These are phyloP conservation scores for Dovyalis caffra DNA, from an alignment of 345 rosid species.

Conservation along the genomic window DNA sequence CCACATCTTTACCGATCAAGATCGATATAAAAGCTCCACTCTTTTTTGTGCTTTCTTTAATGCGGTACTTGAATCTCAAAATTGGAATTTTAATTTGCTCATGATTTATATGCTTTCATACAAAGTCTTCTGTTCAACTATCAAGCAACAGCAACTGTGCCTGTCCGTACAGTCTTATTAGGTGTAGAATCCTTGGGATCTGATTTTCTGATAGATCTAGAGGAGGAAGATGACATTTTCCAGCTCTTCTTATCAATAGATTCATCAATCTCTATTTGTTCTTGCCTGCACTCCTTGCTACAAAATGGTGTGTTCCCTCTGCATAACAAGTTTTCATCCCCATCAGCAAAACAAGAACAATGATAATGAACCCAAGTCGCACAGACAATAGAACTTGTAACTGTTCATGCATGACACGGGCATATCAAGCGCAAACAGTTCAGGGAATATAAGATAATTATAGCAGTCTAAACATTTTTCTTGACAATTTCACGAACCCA, in stretches of 20 bases:
- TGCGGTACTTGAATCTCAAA: background rate
- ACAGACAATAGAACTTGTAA: background rate
- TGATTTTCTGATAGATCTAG: slow-evolving; percentile 50
- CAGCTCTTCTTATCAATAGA: slow-evolving; percentile 45
- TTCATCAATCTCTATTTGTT: slow-evolving; percentile 74
- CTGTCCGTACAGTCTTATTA: slow-evolving; percentile 41
- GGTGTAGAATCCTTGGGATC: slow-evolving; percentile 39
- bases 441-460: background rate
- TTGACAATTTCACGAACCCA: background rate
- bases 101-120: background rate
- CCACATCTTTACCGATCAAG: slow-evolving; percentile 6
- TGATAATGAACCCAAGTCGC: background rate
- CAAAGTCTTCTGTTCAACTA: background rate
- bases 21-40: background rate
- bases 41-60: background rate
- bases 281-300: slow-evolving; percentile 81
- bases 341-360: background rate
- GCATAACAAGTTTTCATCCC: slow-evolving; percentile 17
- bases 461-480: no score
- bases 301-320: slow-evolving; percentile 74
- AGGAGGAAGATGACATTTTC: slow-evolving; percentile 38
- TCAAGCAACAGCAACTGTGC: slow-evolving; percentile 50
- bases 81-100: background rate
- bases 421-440: background rate
- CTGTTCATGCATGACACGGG: background rate